Evolutionary conservation across 768 basidiomycete genomes (phyloP).

Genomic region (Tylopilus balloui): DNA sequence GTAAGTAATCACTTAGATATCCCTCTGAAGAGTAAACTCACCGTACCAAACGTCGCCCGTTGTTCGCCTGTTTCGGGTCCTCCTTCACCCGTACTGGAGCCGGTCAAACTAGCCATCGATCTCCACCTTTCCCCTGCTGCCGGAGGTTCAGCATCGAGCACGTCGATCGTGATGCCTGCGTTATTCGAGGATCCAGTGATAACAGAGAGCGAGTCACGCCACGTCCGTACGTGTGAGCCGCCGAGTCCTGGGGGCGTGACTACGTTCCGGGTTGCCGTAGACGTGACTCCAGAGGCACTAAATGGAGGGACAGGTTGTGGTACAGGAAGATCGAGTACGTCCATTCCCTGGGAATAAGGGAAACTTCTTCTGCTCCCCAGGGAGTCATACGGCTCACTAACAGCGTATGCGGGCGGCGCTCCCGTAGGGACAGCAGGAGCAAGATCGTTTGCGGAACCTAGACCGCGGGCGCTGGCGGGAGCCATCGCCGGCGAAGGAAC

Average conservation of each 20-base stretch:
- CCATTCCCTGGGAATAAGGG: constrained; percentile 32
- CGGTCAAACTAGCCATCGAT: constrained; percentile 36
- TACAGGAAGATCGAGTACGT: constrained; percentile 53
- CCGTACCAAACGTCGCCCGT: constrained; percentile 60
- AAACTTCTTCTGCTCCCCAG: constrained; percentile 23
- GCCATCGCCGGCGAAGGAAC: constrained; percentile 45
- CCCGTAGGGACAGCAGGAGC: constrained; percentile 19
- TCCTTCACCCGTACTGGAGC: constrained; percentile 14
- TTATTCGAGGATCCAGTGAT: constrained; percentile 31
- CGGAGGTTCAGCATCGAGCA: constrained; percentile 70
- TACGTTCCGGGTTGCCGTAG: constrained; percentile 15
- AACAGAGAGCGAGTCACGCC: constrained; percentile 35
- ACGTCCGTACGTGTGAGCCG: constrained; percentile 26
- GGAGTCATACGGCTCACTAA: constrained; percentile 29
- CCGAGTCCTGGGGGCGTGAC: constrained; percentile 38
- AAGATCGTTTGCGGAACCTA: constrained; percentile 3
- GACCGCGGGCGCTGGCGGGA: constrained; percentile 33
- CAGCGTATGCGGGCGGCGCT: constrained; percentile 31
- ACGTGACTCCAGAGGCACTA: constrained; percentile 33
- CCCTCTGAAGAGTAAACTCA: constrained; percentile 33
- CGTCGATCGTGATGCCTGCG: constrained; percentile 44
- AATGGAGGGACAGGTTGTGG: constrained; percentile 57
- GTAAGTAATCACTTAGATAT: constrained; percentile 9
- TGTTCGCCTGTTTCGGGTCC: constrained; percentile 31
- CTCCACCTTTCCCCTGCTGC: constrained; percentile 59